These are phyloP conservation scores for Diaporthe eres DNA, from an alignment of 2,329 filamentous ascomycete species.

Conservation along the genomic window DNA sequence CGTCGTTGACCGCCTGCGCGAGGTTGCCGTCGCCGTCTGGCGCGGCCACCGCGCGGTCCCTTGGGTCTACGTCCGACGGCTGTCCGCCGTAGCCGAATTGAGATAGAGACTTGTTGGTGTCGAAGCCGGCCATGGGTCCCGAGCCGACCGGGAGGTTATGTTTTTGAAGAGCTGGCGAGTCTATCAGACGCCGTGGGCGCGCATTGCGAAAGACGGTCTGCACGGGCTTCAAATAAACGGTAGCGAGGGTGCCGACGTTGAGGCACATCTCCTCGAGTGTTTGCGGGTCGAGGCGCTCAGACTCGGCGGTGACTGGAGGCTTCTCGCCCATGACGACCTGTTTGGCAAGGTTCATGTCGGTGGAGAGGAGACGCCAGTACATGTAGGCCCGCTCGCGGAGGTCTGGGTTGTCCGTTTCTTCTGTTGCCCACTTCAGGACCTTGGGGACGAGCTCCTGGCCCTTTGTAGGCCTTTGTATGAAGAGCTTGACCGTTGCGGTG, in stretches of 20 bases:
- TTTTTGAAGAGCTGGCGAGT: conserved; percentile 89
- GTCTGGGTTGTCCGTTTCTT: conserved; percentile 99
- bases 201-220: conserved; percentile 96
- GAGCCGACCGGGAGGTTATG: conserved; percentile 71
- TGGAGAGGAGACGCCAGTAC: conserved; percentile 98
- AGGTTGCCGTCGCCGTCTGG: conserved; percentile 61
- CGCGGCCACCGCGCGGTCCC: conserved; percentile 49
- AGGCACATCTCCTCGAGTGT: conserved; percentile 98
- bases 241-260: conserved; percentile 94
- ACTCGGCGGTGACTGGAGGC: conserved; percentile 95
- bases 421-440: conserved; percentile 97
- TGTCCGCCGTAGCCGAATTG: conserved; percentile 69
- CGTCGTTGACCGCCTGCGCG: conserved; percentile 82
- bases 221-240: conserved; percentile 97
- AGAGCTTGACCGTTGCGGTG: conserved; percentile 96
- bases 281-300: conserved; percentile 89
- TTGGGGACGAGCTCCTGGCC: conserved; percentile 94
- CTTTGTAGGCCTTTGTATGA: conserved; percentile 96
- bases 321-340: conserved; percentile 97
- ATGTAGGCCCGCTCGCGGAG: conserved; percentile 96
- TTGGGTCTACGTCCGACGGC: conserved; percentile 64
- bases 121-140: conserved; percentile 54
- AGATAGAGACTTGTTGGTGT: conserved; percentile 72
- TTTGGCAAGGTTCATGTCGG: conserved; percentile 88
- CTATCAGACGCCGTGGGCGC: conserved; percentile 81